Base-by-base conservation (phyloP, 352 stramenopile species). In the Phytophthora fragariae region DNA sequence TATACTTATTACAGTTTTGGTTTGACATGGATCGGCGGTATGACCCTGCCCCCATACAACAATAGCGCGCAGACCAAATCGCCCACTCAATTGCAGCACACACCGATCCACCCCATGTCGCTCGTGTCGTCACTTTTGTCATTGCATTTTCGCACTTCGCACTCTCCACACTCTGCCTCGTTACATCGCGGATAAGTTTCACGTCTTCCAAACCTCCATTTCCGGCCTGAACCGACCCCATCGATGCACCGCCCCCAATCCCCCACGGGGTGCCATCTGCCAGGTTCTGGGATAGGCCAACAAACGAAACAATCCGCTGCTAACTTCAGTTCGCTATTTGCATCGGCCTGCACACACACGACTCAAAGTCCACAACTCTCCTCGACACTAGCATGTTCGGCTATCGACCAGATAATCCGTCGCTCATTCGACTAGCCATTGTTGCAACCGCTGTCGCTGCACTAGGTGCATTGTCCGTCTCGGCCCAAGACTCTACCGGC, bases 381-480 rank as follows among this genome's bases (percentile, higher is more conserved):
- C 24, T 29, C 44, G 15, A 7, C 50, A 5, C 62, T 29, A 52
- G n/a, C 24, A 74, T 74, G 67, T 2, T 65, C 33, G 31, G 10
- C 35, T 49, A 66, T 17, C 61, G 33, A 61, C 52, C 31, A 52
- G 9, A 59, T n/a, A 64, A 53, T 7, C 47, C 57, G 19, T 53
- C 27, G 17, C 49, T 70, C 37, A 17, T 9, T 54, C 56, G 27
- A 44, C 17, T 66, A 1, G 35, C 17, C 10, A 10, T 75, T n/a
- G 27, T 29, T 29, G 27, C 62, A 3, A 37, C 41, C 17, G 62
- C 55, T 44, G 29, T 65, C 47, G 31, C 66, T 35, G 47, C 49
- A 50, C 55, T 75, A 12, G 31, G 37, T 19, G 68, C 84, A 9
- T 68, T 83, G 35, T 70, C 72, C 12, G 75, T 77, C 15, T 75